These are phyloP conservation scores for Colletotrichum karsti DNA, from an alignment of 2,329 filamentous ascomycete species.

Conservation along the genomic window DNA sequence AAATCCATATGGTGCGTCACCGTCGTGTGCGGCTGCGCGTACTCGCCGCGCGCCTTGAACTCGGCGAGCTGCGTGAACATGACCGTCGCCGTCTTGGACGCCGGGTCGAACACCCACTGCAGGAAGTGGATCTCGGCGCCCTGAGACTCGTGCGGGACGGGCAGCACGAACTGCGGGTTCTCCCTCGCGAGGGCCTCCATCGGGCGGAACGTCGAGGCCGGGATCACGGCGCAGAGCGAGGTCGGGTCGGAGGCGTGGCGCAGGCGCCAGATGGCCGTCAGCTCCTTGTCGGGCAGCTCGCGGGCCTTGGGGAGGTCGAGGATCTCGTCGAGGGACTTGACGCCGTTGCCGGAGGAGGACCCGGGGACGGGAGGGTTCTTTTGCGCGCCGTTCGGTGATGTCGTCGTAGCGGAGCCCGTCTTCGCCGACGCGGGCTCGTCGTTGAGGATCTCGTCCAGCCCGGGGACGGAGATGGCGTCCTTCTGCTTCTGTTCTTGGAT, in stretches of 20 bases:
- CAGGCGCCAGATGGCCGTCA: constrained; percentile 89
- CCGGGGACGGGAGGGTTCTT: constrained; percentile 24
- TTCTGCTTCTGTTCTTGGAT: constrained; percentile 77
- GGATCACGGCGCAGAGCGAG: constrained; percentile 86
- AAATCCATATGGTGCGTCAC: constrained; percentile 92
- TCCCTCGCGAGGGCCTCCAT: constrained; percentile 77
- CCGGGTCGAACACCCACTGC: constrained; percentile 89
- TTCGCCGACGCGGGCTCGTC: constrained; percentile 40
- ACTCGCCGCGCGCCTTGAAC: constrained; percentile 91
- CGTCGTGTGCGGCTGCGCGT: constrained; percentile 90
- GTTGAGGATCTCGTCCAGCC: constrained; percentile 34
- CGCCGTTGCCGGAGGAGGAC: constrained; percentile 34
- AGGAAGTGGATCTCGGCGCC: constrained; percentile 95
- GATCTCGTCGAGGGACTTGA: constrained; percentile 60
- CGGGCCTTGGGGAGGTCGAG: constrained; percentile 84
- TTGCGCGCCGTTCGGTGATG: background rate
- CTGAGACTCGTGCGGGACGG: constrained; percentile 73
- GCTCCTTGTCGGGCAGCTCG: constrained; percentile 79
- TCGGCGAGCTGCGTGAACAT: constrained; percentile 95
- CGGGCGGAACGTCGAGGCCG: constrained; percentile 74
- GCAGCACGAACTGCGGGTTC: constrained; percentile 91
- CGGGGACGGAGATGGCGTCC: constrained; percentile 62
- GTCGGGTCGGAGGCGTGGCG: constrained; percentile 78
- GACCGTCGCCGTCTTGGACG: constrained; percentile 73
- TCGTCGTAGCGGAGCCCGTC: constrained; percentile 42